Conservation (phyloP, 768 basidiomycete genomes). For the Solioccasus polychromus region DNA sequence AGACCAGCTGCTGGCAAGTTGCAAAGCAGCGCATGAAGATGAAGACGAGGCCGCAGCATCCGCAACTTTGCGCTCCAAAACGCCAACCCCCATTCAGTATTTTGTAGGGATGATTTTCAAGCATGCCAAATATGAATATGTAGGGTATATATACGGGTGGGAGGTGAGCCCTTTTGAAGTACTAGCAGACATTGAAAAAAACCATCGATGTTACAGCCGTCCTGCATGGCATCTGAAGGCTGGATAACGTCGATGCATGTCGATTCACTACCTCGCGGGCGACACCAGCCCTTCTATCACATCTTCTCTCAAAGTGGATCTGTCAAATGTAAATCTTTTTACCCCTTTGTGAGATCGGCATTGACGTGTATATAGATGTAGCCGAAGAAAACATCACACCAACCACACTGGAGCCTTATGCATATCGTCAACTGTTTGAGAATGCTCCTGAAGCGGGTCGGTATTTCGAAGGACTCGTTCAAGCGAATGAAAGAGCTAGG, state of each 20-base stretch:
- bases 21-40: slow-evolving; percentile 28
- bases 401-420: slow-evolving; percentile 12
- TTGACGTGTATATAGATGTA: slow-evolving; percentile 25
- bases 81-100: slow-evolving; percentile 30
- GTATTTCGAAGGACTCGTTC: slow-evolving; percentile 36
- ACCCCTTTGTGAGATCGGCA: not conserved
- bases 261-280: slow-evolving; percentile 37
- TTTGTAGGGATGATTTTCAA: slow-evolving; percentile 51
- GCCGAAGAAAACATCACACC: slow-evolving; percentile 36
- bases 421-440: slow-evolving; percentile 23
- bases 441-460: slow-evolving; percentile 28
- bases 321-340: slow-evolving; percentile 34
- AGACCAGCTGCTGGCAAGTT: slow-evolving; percentile 30
- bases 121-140: slow-evolving; percentile 39
- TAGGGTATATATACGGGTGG: slow-evolving; percentile 48
- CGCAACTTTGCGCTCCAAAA: slow-evolving; percentile 25
- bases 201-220: slow-evolving; percentile 15
- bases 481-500: slow-evolving; percentile 31
- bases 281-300: slow-evolving; percentile 51
- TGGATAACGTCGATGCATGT: slow-evolving; percentile 47
- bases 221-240: slow-evolving; percentile 38
- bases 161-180: slow-evolving; percentile 33
- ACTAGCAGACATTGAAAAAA: not conserved
- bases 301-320: slow-evolving; percentile 35
- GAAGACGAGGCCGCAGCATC: slow-evolving; percentile 30